These are phyloP conservation scores for Aspergillus phoenicis DNA, from an alignment of 2,329 filamentous ascomycete species.

Conservation along the genomic window DNA sequence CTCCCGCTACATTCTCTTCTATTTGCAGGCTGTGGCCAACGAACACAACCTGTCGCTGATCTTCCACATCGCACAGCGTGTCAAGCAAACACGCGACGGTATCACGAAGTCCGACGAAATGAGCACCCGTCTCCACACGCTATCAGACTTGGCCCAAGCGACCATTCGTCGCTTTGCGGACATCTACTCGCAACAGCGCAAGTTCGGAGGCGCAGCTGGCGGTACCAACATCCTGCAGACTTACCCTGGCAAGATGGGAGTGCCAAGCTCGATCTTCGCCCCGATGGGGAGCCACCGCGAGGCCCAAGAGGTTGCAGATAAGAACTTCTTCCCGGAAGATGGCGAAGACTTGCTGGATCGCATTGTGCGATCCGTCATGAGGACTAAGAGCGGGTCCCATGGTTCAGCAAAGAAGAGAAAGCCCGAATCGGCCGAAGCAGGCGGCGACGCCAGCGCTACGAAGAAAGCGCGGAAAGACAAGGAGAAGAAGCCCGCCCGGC, in stretches of 20 bases:
- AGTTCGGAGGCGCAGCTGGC: slow-evolving; percentile 44
- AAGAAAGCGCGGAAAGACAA: slow-evolving; percentile 41
- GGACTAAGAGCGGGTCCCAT: slow-evolving; percentile 53
- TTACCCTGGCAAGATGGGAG: slow-evolving; percentile 75
- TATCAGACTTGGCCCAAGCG: slow-evolving; percentile 83
- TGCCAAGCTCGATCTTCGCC: slow-evolving; percentile 78
- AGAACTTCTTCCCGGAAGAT: slow-evolving; percentile 77
- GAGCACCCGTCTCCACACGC: slow-evolving; percentile 67
- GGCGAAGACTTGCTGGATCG: slow-evolving; percentile 76
- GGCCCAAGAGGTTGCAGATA: slow-evolving; percentile 83
- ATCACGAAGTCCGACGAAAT: slow-evolving; percentile 59
- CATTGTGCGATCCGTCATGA: slow-evolving; percentile 70
- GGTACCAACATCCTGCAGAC: slow-evolving; percentile 68
- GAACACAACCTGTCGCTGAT: slow-evolving; percentile 87
- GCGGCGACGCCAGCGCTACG: slow-evolving; percentile 25
- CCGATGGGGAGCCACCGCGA: slow-evolving; percentile 73
- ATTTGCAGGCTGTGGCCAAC: slow-evolving; percentile 77
- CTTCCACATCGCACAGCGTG: slow-evolving; percentile 86
- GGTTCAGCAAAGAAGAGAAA: slow-evolving; percentile 46
- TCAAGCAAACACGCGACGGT: slow-evolving; percentile 86
- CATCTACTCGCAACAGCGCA: slow-evolving; percentile 70
- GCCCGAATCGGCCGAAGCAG: slow-evolving; percentile 35
- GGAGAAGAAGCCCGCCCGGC: slow-evolving; percentile 33
- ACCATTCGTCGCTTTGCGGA: slow-evolving; percentile 86
- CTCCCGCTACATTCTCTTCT: slow-evolving; percentile 86